These are phyloP conservation scores for Ceriops zippeliana DNA, from an alignment of 345 rosid species.

Conservation along the genomic window DNA sequence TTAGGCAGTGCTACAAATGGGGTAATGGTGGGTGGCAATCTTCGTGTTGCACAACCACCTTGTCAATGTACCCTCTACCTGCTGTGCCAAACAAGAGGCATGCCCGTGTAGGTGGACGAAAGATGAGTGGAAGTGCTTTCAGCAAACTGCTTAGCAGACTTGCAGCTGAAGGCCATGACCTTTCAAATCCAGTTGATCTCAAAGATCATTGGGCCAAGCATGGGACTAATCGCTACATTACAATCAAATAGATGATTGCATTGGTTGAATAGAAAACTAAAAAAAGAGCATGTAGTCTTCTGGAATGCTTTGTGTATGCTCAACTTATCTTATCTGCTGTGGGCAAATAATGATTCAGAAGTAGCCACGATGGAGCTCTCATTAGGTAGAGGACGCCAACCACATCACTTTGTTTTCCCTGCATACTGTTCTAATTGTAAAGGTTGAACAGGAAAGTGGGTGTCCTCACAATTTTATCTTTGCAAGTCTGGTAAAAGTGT, in stretches of 20 bases:
- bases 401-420: not conserved
- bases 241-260: slow-evolving; percentile 25
- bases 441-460: slow-evolving; percentile 1
- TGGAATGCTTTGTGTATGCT: slow-evolving; percentile 15
- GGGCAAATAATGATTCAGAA: slow-evolving; percentile 15
- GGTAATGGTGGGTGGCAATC: slow-evolving; percentile 99
- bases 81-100: slow-evolving; percentile 85
- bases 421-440: slow-evolving; percentile 1
- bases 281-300: not conserved
- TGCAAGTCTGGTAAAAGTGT: slow-evolving; percentile 17
- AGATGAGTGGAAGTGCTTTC: slow-evolving; percentile 98
- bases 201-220: slow-evolving; percentile 37
- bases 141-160: slow-evolving; percentile 92
- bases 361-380: slow-evolving; percentile 1
- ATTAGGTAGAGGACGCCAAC: not conserved
- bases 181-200: slow-evolving; percentile 33
- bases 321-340: slow-evolving; percentile 6
- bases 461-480: slow-evolving; percentile 5
- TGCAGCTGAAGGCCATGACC: slow-evolving; percentile 43
- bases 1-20: slow-evolving; percentile 98
- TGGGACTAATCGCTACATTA: slow-evolving; percentile 35
- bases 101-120: slow-evolving; percentile 88
- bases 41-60: slow-evolving; percentile 88
- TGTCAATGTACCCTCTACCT: slow-evolving; percentile 85
- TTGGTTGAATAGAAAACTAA: not conserved